Base-by-base conservation (phyloP, 129 eudicot genomes). In the Escallonia herrerae region DNA sequence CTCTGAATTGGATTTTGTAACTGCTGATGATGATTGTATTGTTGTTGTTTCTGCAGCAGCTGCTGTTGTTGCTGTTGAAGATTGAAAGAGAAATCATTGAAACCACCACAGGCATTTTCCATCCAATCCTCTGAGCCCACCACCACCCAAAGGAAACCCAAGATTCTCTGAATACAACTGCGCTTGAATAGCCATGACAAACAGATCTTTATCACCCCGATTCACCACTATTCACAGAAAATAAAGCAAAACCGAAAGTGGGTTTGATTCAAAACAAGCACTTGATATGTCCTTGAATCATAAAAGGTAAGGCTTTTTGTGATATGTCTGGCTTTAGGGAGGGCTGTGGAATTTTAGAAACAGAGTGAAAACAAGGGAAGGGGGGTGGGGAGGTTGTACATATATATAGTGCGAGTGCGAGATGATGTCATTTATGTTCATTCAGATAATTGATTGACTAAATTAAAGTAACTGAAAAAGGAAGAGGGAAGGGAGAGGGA, bases 131-230 rank as follows among this genome's bases (percentile, higher is more conserved):
- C 95, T 3, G 83, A 74, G 33, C 33, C n/a, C 33, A n/a, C n/a
- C n/a, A 11, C 58, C 58, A 13, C 9, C 9, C 7, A 72, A 81
- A 5, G 75, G 66, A 62, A 79, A 87, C 37, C 80, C 84, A 51
- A 81, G 58, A 70, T 81, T 90, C 2, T 83, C 89, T 3, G 86
- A 59, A 72, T 79, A 85, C 64, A 81, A 46, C 50, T 80, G 83
- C 9, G 95, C 81, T 79, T 85, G 95, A 70, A 91, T 74, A 7
- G 96, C 95, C 96, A 91, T 84, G 33, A 22, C 33, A 22, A 1
- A 9, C 67, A 73, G 51, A 71, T 60, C 45, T 45, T 10, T 4
- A 71, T 48, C 7, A 54, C 37, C 58, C 15, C n/a, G 5, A 49
- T 58, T 45, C 56, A 60, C n/a, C 58, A 45, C 15, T 53, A 9